These are phyloP conservation scores for Lathyrus tuberosus DNA, from an alignment of 306 rosid genomes.

Conservation along the genomic window DNA sequence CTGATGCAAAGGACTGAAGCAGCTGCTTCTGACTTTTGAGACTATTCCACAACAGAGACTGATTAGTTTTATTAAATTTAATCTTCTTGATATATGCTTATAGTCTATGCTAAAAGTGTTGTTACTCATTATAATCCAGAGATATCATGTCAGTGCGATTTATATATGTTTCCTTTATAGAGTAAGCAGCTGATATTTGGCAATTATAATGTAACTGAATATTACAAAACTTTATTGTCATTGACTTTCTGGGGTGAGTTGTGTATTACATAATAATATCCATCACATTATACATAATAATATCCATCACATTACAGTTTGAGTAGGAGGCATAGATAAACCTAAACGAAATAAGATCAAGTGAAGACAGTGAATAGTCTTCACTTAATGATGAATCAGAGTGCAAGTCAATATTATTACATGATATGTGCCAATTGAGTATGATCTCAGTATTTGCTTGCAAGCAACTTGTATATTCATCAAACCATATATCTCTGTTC, in stretches of 20 bases:
- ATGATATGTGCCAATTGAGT: conserved; percentile 43
- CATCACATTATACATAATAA: background rate
- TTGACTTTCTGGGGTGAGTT: background rate
- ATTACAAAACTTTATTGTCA: background rate
- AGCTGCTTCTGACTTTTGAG: background rate
- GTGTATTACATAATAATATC: background rate
- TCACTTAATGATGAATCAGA: conserved; percentile 18
- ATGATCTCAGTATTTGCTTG: conserved; percentile 42
- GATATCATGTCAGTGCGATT: background rate
- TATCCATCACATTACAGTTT: conserved; percentile 16
- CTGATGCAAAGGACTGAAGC: conserved; percentile 87
- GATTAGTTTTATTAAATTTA: conserved; percentile 37
- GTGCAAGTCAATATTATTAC: conserved; percentile 51
- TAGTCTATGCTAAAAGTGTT: conserved; percentile 20
- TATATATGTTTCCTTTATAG: conserved; percentile 15
- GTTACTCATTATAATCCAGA: conserved; percentile 21
- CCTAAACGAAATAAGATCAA: background rate
- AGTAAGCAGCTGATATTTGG: conserved; percentile 16
- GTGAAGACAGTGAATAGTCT: conserved; percentile 16
- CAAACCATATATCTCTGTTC: conserved; percentile 37
- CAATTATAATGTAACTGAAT: conserved; percentile 7
- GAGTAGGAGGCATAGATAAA: background rate
- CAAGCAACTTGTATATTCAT: conserved; percentile 37
- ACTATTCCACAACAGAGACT: background rate
- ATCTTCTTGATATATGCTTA: conserved; percentile 43